phyloP scores from a whole-genome alignment of 148 eudicot species.

The Rhododendron vialii region DNA sequence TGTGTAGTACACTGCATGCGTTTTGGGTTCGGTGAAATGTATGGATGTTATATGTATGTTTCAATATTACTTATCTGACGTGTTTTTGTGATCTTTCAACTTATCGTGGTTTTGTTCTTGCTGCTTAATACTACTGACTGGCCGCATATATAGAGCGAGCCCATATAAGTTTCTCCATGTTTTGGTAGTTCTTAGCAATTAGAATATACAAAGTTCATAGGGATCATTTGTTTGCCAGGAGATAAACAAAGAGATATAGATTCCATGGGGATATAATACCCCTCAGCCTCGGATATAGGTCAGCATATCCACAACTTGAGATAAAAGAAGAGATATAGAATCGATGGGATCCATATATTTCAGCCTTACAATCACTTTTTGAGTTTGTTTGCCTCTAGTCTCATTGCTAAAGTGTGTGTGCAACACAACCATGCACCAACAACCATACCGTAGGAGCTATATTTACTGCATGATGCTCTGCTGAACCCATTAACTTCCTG shows the following conservation, averaged over 20 bases:
- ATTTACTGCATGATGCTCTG: not conserved
- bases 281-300: not conserved
- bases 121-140: not conserved
- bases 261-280: not conserved
- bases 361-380: not conserved
- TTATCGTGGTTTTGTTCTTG: not conserved
- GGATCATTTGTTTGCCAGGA: not conserved
- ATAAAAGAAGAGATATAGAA: not conserved
- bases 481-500: not conserved
- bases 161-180: not conserved
- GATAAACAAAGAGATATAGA: not conserved
- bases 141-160: not conserved
- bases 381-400: not conserved
- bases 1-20: not conserved
- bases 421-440: not conserved
- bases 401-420: not conserved
- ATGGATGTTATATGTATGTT: not conserved
- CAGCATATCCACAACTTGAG: not conserved
- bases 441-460: not conserved
- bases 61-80: not conserved
- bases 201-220: not conserved
- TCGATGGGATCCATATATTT: not conserved
- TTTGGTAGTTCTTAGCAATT: not conserved
- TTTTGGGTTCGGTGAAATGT: not conserved
- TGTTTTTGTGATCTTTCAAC: not conserved